Evolutionary conservation across 129 eudicot species (phyloP).

Genomic region (Rutidosis leptorrhynchoides): DNA sequence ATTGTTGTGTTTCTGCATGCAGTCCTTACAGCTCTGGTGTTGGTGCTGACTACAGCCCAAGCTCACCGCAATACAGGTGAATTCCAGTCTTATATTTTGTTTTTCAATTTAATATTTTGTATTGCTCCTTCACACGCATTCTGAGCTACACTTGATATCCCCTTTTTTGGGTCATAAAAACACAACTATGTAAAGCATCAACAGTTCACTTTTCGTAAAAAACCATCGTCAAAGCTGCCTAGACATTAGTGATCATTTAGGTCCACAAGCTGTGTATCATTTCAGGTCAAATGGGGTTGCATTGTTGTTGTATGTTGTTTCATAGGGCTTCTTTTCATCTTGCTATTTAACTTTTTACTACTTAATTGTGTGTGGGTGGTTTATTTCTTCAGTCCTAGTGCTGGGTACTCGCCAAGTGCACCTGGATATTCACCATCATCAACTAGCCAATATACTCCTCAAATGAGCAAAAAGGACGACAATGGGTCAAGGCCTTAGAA

Average conservation of each 20-base stretch:
- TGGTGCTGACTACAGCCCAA: constrained; percentile 80
- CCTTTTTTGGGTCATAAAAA: not conserved
- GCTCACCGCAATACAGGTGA: constrained; percentile 92
- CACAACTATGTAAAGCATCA: not conserved
- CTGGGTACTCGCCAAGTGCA: constrained; percentile 93
- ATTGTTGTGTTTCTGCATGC: constrained; percentile 30
- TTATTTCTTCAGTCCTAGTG: constrained; percentile 78
- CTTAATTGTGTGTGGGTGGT: not conserved
- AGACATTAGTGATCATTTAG: not conserved
- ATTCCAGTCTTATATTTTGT: not conserved
- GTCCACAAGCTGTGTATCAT: not conserved
- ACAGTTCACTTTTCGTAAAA: not conserved
- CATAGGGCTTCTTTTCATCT: not conserved
- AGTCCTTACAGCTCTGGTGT: constrained; percentile 73
- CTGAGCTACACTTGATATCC: no score
- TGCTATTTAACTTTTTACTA: no score
- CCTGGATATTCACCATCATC: constrained; percentile 97
- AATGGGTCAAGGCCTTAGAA: constrained; percentile 35
- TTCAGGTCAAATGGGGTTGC: no score
- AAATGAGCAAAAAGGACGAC: constrained; percentile 32
- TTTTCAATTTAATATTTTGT: not conserved
- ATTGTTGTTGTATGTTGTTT: not conserved
- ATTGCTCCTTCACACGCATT: no score
- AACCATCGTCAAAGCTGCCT: not conserved
- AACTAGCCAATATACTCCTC: constrained; percentile 79